Conservation (phyloP, 371 early-diverging fungal genomes). For the Funneliformis caledonium region DNA sequence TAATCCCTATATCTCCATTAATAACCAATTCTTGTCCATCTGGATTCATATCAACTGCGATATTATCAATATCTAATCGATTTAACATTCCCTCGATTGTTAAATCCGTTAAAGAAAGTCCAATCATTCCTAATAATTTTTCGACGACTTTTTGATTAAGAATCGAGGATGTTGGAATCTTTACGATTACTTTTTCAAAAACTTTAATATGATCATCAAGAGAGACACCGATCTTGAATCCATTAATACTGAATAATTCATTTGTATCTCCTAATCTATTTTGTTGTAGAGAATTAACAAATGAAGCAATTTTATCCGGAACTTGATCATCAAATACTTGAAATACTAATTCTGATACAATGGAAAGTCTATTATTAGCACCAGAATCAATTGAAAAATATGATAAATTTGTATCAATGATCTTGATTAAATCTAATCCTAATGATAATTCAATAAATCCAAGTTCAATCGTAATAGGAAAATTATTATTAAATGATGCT, state of each 20-base stretch:
- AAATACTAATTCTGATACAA: background rate
- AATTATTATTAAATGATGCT: constrained; percentile 5
- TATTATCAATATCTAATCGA: background rate
- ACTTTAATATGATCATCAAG: background rate
- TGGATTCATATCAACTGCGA: background rate
- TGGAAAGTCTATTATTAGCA: background rate
- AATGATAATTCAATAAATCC: background rate
- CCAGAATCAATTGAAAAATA: background rate
- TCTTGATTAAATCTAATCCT: background rate
- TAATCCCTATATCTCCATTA: background rate
- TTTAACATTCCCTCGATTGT: background rate
- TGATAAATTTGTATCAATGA: background rate
- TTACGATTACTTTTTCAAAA: background rate
- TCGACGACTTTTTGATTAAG: background rate
- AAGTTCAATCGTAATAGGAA: background rate
- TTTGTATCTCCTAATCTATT: background rate
- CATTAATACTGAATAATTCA: background rate
- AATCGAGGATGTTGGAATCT: background rate
- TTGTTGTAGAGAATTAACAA: background rate
- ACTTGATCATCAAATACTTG: background rate
- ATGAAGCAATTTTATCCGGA: background rate
- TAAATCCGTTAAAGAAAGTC: background rate
- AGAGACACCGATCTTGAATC: background rate
- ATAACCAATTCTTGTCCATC: background rate
- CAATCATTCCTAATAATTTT: background rate